Conservation (phyloP, 2,329 filamentous ascomycete genomes). For the Phyllosticta ampelicida region DNA sequence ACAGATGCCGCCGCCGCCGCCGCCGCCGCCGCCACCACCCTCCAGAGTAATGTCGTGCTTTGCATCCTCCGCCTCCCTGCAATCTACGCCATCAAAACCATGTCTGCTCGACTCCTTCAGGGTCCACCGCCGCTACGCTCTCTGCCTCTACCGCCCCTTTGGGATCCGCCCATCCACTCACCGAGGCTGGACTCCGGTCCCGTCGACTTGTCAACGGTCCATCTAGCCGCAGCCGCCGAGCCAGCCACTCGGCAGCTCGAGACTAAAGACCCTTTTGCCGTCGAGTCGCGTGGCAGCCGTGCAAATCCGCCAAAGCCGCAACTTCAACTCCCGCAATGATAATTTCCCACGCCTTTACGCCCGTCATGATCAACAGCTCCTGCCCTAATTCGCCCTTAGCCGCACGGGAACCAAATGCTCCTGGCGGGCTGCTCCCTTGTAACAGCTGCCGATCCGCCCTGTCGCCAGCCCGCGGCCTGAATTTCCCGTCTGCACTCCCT, state of each 20-base stretch:
- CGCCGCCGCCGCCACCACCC: no score
- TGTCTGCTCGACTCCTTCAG: no score
- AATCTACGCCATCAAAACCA: not conserved
- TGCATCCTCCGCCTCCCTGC: not conserved
- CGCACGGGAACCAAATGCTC: not conserved
- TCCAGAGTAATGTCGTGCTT: not conserved
- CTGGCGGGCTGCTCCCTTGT: not conserved
- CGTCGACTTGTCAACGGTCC: not conserved
- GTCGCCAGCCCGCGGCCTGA: not conserved
- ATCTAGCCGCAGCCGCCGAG: not conserved
- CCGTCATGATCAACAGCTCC: no score
- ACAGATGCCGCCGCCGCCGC: constrained; percentile 6
- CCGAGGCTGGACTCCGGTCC: no score
- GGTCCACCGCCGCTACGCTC: no score
- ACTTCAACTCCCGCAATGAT: no score
- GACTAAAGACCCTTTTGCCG: no score
- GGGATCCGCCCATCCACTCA: no score
- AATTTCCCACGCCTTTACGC: no score
- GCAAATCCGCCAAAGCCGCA: not conserved
- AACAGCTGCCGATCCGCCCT: not conserved
- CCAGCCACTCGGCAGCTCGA: no score
- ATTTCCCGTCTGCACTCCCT: not conserved
- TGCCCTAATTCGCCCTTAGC: not conserved
- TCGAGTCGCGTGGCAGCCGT: not conserved
- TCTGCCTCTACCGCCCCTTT: no score